phyloP scores from a whole-genome alignment of 73 alveolate species.

The Tetrahymena elliotti region DNA sequence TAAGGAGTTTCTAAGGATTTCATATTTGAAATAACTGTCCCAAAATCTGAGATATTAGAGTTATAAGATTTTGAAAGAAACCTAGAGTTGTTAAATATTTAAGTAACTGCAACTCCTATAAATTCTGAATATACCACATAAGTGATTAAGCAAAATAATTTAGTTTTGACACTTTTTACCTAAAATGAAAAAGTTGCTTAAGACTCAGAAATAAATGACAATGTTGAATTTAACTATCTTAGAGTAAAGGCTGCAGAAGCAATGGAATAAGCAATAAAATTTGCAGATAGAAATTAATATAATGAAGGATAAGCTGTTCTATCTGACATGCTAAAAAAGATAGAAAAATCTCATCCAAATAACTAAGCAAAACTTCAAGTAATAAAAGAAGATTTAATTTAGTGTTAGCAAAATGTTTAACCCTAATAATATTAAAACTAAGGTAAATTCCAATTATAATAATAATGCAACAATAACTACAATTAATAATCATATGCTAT shows the following conservation, averaged over 20 bases:
- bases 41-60: background rate
- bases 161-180: slow-evolving; percentile 11
- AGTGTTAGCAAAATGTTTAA: background rate
- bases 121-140: slow-evolving; percentile 5
- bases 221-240: slow-evolving; percentile 16
- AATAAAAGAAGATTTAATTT: background rate
- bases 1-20: slow-evolving; percentile 34
- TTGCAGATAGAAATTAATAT: background rate
- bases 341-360: background rate
- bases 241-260: slow-evolving; percentile 41
- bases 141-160: background rate
- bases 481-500: background rate
- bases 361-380: background rate
- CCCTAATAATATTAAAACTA: background rate
- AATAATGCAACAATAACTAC: background rate
- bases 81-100: background rate
- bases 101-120: background rate
- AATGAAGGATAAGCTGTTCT: background rate
- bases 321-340: background rate
- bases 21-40: slow-evolving; percentile 18
- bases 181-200: slow-evolving; percentile 18
- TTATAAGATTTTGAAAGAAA: slow-evolving; percentile 13
- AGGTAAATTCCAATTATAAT: background rate
- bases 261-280: slow-evolving; percentile 23
- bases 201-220: slow-evolving; percentile 16